Conservation (phyloP, 1,139 yeast genomes). For the Lipomyces yarrowii region DNA sequence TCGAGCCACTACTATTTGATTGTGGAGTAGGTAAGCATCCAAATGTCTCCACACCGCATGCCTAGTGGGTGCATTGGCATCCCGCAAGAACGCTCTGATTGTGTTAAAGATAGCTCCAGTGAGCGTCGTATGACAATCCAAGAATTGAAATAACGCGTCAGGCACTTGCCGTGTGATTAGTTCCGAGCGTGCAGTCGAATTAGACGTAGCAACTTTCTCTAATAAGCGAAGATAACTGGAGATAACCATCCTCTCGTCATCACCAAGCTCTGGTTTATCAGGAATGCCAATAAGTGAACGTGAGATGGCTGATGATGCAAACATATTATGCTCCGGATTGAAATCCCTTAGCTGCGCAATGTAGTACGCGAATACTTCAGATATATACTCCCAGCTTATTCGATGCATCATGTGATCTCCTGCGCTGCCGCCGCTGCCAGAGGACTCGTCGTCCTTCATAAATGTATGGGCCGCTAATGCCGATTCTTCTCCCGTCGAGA, state of each 20-base stretch:
- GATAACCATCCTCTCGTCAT: constrained; percentile 76
- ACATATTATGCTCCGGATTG: constrained; percentile 21
- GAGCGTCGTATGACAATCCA: constrained; percentile 55
- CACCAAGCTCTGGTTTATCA: constrained; percentile 61
- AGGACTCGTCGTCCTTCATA: constrained; percentile 34
- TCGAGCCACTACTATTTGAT: constrained; percentile 22
- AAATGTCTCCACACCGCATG: constrained; percentile 66
- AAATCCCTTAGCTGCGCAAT: constrained; percentile 48
- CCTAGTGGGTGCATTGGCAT: constrained; percentile 49
- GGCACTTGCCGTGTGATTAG: constrained; percentile 41
- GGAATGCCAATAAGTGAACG: constrained; percentile 22
- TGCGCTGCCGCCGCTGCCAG: constrained; percentile 32
- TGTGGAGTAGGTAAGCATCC: constrained; percentile 46
- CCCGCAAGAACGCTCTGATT: constrained; percentile 55
- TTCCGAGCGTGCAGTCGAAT: constrained; percentile 45
- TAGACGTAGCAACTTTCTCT: constrained; percentile 53
- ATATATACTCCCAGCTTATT: constrained; percentile 61
- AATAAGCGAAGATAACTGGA: constrained; percentile 68
- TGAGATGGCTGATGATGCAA: constrained; percentile 17
- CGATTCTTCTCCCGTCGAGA: constrained; percentile 62
- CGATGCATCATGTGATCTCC: constrained; percentile 42
- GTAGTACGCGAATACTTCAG: constrained; percentile 60
- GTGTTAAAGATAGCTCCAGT: constrained; percentile 57
- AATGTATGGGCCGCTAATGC: constrained; percentile 53
- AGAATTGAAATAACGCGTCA: constrained; percentile 39